Evolutionary conservation across 805 yeast genomes (phyloP).

Genomic region (Yarrowia osloensis): DNA sequence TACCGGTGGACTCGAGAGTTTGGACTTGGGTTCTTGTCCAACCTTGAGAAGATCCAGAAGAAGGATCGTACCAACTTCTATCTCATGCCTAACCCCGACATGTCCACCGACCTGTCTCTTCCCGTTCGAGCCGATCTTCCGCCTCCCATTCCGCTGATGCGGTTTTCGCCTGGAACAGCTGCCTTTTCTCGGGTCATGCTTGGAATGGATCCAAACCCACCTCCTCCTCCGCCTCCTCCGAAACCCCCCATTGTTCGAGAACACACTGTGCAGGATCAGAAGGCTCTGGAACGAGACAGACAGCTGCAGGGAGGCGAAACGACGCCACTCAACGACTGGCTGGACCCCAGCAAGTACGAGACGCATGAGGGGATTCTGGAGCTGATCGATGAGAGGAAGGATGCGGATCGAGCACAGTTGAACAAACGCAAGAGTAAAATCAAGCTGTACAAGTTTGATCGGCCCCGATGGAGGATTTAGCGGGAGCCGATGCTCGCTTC

Average conservation of each 20-base stretch:
- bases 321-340: background rate
- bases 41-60: background rate
- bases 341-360: background rate
- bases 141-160: no score
- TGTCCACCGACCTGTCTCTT: background rate
- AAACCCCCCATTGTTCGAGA: background rate
- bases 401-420: background rate
- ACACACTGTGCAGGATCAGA: background rate
- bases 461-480: constrained; percentile 9
- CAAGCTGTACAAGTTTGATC: constrained; percentile 5
- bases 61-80: background rate
- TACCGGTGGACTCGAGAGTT: background rate
- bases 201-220: constrained; percentile 4
- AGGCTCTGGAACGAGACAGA: background rate
- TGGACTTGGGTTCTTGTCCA: background rate
- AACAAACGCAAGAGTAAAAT: background rate
- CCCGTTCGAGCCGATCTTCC: constrained; percentile 1
- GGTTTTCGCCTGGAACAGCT: background rate
- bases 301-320: constrained; percentile 1
- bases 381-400: background rate
- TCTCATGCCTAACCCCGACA: background rate
- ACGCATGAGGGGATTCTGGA: background rate
- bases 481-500: no score
- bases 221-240: constrained; percentile 4
- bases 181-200: constrained; percentile 2